A percentile compares a stretch with the other conserved stretches of the same genome.
Evolutionary conservation across 1,284 basidiomycete species (phyloP).

Genomic region (Fomitiporia mediterranea): DNA sequence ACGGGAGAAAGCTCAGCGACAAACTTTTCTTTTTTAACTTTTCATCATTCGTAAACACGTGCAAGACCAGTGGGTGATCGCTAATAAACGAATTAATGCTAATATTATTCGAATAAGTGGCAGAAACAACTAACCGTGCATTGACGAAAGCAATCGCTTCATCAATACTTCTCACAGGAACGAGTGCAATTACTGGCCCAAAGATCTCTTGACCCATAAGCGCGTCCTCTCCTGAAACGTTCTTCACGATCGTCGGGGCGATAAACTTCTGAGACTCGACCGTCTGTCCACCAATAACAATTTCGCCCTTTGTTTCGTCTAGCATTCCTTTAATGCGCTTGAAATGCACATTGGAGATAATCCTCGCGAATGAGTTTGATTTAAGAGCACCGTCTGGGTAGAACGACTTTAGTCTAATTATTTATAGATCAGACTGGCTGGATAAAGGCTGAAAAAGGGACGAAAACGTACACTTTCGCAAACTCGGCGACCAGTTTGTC

Average conservation of each 20-base stretch:
- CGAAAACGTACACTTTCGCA: constrained; percentile 47
- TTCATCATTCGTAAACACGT: constrained; percentile 65
- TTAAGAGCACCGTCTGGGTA: constrained; percentile 46
- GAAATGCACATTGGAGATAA: constrained; percentile 53
- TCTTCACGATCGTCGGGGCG: constrained; percentile 63
- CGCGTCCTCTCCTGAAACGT: constrained; percentile 60
- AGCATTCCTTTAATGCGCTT: constrained; percentile 60
- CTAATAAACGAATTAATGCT: constrained; percentile 31
- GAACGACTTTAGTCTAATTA: constrained; percentile 46
- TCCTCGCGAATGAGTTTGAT: constrained; percentile 41
- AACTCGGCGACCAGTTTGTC: constrained; percentile 59
- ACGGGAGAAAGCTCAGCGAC: constrained; percentile 4
- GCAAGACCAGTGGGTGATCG: constrained; percentile 73
- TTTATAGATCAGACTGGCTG: constrained; percentile 13
- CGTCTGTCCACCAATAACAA: constrained; percentile 67
- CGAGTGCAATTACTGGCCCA: constrained; percentile 73
- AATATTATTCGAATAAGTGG: neutral
- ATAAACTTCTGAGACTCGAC: constrained; percentile 58
- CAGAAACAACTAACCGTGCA: constrained; percentile 36
- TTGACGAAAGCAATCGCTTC: constrained; percentile 73
- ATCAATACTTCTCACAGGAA: constrained; percentile 71
- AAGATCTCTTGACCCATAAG: constrained; percentile 81
- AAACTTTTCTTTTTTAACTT: constrained; percentile 60
- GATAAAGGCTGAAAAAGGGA: constrained; percentile 5
- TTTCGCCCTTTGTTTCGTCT: constrained; percentile 62